Evolutionary conservation across 176 grass and related monocot species (phyloP), one percentile per base, ranked within the genome.

Genomic region (Triticum timopheevii): DNA sequence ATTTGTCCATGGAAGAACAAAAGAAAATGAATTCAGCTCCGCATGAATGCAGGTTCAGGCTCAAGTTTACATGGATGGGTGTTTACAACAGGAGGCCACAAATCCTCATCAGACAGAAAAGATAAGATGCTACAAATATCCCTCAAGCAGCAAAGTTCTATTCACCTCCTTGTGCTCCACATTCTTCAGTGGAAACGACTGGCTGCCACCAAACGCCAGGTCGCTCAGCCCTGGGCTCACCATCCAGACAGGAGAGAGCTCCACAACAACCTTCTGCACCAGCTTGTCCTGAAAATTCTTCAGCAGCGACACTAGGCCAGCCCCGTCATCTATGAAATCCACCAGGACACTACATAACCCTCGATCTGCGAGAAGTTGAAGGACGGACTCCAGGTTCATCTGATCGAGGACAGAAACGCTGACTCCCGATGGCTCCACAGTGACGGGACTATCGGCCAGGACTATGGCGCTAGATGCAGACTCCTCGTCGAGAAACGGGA

Each of bases 231-330:
- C 89, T 7, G 81, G 82, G 39, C 88, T 92, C 6, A 36, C 50
- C 4, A 58, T 50, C 97, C 92, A 96, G 47, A 90, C 25, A 27
- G 94, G 93, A 20, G 79, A 64, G 16, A 92, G 11, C 87, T 99
- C 92, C 84, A 94, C 73, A 3, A 99, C 68, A 71, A 96, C 90
- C 87, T 99, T 99, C 89, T 99, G 94, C 59, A 93, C 61, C 87
- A 91, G 62, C 65, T 93, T 89, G 3, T 91, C 87, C 49, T 93
- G 27, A 86, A 78, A 92, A 27, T 90, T 86, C 13, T 54, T 91
- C 56, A 99, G 86, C 80, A 99, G 80, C 1, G 76, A 68, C 1
- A 42, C 58, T 12, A 99, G 83, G 54, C 42, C 13, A n/a, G 82
- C 89, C 50, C 77, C 81, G 13, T 40, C 67, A 30, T 85, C 87